Evolutionary conservation across 495 filamentous ascomycete genomes (phyloP), one percentile per base, ranked within the genome.

Genomic region (Podospora sp.): DNA sequence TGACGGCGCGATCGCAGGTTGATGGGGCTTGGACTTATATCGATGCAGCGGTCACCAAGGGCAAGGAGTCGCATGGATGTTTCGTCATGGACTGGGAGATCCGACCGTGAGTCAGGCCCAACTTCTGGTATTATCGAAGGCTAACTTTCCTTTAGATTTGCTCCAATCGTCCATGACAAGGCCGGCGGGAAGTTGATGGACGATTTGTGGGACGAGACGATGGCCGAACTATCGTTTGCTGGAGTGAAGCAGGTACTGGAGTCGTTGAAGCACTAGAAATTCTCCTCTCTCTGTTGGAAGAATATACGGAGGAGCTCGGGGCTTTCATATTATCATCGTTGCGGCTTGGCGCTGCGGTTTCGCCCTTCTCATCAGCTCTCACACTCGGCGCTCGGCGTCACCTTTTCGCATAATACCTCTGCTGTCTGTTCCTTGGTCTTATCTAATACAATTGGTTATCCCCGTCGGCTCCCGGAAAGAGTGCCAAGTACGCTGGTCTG

Each of bases 31-130:
- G 74, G 21, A 75, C 75, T 20, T 77, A 77, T 66, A 52, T 76
- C n/a, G 79, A 84, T 70, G 78, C 77, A 0, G 71, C 68, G 6
- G 69, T 80, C 0, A 64, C 66, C 1, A 70, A 81, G 26, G 79
- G 77, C 0, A 77, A 79, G 64, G 78, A 81, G 66, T 75, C 78
- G 1, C 81, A 84, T 69, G 77, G 79, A 7, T 63, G 59, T n/a
- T 60, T 52, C 25, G 18, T 58, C 11, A 64, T 57, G 33, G 60
- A 68, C 26, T 63, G 29, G 29, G 50, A 58, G 9, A 63, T 68
- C 21, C 16, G 24, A 5, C n/a, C 66, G 62, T 67, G 5, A 56
- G 65, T 62, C 49, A 1, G 8, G 6, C 1, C 25, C 16, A 20
- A 18, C 16, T 12, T 33, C 9, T 6, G 24, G 14, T 50, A 18